These are phyloP conservation scores for Diutina neorugosa DNA, from an alignment of 1,139 yeast species.

Conservation along the genomic window DNA sequence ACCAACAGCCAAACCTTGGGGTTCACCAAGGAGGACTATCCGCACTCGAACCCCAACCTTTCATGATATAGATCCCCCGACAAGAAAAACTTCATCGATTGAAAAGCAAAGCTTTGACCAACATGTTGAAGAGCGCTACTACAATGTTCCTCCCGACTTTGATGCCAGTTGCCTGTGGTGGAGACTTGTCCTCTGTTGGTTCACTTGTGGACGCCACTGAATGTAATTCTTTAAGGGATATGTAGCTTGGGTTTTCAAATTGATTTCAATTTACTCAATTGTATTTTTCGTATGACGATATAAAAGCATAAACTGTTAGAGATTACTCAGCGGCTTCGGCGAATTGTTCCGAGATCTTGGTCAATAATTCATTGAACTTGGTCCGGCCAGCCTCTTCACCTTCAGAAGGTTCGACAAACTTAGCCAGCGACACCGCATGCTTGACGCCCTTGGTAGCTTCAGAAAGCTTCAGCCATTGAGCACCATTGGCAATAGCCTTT, in stretches of 20 bases:
- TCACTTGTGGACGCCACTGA: not conserved
- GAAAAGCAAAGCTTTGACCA: not conserved
- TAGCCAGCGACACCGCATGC: slow-evolving; percentile 87
- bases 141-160: not conserved
- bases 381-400: slow-evolving; percentile 70
- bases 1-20: not conserved
- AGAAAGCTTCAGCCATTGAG: slow-evolving; percentile 83
- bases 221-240: not conserved
- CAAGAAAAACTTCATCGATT: not conserved
- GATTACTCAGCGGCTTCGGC: slow-evolving; percentile 85
- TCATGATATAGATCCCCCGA: not conserved
- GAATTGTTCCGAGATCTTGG: slow-evolving; percentile 76
- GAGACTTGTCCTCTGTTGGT: not conserved
- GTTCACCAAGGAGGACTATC: not conserved
- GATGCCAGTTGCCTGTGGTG: not conserved
- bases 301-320: not conserved
- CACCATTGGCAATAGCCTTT: slow-evolving; percentile 90
- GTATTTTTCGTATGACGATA: not conserved
- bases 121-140: not conserved
- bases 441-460: slow-evolving; percentile 84
- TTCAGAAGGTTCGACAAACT: slow-evolving; percentile 89
- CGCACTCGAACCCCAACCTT: not conserved
- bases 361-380: slow-evolving; percentile 67
- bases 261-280: not conserved
- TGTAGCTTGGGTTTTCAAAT: not conserved